A percentile compares a stretch with the other conserved stretches of the same genome.
Conservation (phyloP, 2,329 filamentous ascomycete species). For the Furcasterigmium sp. region DNA sequence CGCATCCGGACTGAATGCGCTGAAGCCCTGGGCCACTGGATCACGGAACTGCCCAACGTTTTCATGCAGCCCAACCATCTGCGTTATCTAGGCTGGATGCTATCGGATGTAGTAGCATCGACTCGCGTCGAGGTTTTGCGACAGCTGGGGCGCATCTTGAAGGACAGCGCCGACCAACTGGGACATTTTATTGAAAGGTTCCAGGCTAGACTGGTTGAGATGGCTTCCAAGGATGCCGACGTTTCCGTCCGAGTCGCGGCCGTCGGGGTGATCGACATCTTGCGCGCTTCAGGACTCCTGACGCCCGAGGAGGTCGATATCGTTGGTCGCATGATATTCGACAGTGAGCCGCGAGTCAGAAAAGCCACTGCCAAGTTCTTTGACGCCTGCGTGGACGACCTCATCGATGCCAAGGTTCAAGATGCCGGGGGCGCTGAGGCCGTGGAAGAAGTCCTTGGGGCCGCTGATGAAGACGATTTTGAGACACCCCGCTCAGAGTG, state of each 20-base stretch:
- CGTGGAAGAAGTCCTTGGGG: constrained; percentile 68
- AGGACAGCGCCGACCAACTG: constrained; percentile 74
- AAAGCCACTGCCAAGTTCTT: constrained; percentile 91
- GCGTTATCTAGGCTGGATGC: constrained; percentile 90
- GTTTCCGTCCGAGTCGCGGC: constrained; percentile 72
- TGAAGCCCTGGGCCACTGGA: constrained; percentile 83
- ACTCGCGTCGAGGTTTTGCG: constrained; percentile 83
- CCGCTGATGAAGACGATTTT: constrained; percentile 68
- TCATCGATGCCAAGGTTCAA: constrained; percentile 73
- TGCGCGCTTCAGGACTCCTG: constrained; percentile 79
- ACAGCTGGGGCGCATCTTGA: constrained; percentile 76
- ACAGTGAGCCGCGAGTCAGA: constrained; percentile 76
- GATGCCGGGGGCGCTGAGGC: constrained; percentile 76
- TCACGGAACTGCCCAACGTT: constrained; percentile 73
- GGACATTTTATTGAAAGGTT: constrained; percentile 94
- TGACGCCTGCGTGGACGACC: constrained; percentile 76
- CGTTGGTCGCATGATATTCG: constrained; percentile 83
- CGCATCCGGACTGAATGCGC: constrained; percentile 87
- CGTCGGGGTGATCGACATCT: constrained; percentile 74
- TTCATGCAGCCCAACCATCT: constrained; percentile 91
- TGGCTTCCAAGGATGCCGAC: constrained; percentile 83
- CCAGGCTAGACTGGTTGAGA: constrained; percentile 80
- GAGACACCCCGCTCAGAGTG: constrained; percentile 74
- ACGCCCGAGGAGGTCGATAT: constrained; percentile 89
- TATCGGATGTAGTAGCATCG: constrained; percentile 72